Percentiles rank a stretch among this genome's conserved stretches.
phyloP scores from a whole-genome alignment of 257 asterid species.

The Gardenia jasminoides region DNA sequence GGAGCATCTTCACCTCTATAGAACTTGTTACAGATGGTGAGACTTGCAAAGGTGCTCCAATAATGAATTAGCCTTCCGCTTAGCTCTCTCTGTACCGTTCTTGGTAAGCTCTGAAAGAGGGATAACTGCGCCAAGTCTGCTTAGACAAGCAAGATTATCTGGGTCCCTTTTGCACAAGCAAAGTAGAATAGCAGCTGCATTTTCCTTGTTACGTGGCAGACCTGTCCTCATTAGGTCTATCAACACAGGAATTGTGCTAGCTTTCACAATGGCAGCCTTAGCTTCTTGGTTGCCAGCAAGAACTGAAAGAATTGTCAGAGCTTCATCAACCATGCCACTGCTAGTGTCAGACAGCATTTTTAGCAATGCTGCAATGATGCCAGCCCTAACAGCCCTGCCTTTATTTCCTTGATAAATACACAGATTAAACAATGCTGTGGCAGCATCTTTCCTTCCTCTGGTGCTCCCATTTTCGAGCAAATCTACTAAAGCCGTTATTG shows the following conservation, averaged over 20 bases:
- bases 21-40: constrained; percentile 41
- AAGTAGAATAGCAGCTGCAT: constrained; percentile 67
- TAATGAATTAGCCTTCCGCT: constrained; percentile 76
- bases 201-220: constrained; percentile 71
- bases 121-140: constrained; percentile 71
- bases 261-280: constrained; percentile 63
- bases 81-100: constrained; percentile 82
- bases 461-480: constrained; percentile 66
- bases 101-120: constrained; percentile 68
- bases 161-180: constrained; percentile 74
- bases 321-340: constrained; percentile 76
- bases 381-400: constrained; percentile 87
- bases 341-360: constrained; percentile 76
- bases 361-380: constrained; percentile 59
- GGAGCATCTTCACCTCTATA: not conserved
- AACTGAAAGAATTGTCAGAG: constrained; percentile 81
- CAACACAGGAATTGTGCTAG: constrained; percentile 72
- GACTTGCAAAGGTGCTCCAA: constrained; percentile 61
- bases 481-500: constrained; percentile 79
- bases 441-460: constrained; percentile 93
- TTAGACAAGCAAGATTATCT: constrained; percentile 57
- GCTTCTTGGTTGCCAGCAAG: constrained; percentile 86
- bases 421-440: constrained; percentile 82
- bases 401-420: constrained; percentile 90
- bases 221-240: constrained; percentile 72